A percentile compares a stretch with the other conserved stretches of the same genome.
Conservation (phyloP, 2,329 filamentous ascomycete genomes). For the Neopestalotiopsis clavispora region DNA sequence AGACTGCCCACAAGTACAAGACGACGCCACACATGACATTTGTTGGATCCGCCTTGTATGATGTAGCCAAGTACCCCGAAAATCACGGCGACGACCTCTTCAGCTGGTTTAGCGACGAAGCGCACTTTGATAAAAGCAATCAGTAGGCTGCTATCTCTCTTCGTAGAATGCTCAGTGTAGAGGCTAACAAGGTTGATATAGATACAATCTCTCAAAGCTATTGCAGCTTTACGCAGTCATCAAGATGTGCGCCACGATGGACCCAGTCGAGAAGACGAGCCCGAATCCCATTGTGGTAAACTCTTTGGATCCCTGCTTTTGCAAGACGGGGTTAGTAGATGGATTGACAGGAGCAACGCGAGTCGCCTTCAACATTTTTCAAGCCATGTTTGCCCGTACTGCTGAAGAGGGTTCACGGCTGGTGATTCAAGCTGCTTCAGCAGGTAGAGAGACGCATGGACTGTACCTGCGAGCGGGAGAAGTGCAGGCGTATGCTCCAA, state of each 20-base stretch:
- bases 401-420: conserved; percentile 23
- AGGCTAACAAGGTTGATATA: neutral
- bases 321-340: conserved; percentile 24
- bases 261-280: conserved; percentile 12
- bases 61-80: conserved; percentile 26
- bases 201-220: conserved; percentile 28
- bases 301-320: conserved; percentile 28
- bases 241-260: conserved; percentile 18
- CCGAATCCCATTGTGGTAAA: conserved; percentile 27
- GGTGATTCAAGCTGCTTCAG: conserved; percentile 24
- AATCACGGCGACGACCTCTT: conserved; percentile 26
- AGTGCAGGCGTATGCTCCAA: conserved; percentile 21
- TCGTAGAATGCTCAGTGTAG: too few species aligned
- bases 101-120: conserved; percentile 22
- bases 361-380: conserved; percentile 20
- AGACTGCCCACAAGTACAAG: conserved; percentile 20
- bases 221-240: conserved; percentile 22
- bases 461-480: conserved; percentile 24
- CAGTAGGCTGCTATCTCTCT: conserved; percentile 8
- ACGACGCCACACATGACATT: conserved; percentile 24
- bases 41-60: conserved; percentile 26
- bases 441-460: conserved; percentile 24
- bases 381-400: conserved; percentile 22
- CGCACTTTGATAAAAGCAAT: conserved; percentile 19
- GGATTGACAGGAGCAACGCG: conserved; percentile 15